These are phyloP conservation scores for Stevia rebaudiana DNA, from an alignment of 140 eudicot genomes.

Conservation along the genomic window DNA sequence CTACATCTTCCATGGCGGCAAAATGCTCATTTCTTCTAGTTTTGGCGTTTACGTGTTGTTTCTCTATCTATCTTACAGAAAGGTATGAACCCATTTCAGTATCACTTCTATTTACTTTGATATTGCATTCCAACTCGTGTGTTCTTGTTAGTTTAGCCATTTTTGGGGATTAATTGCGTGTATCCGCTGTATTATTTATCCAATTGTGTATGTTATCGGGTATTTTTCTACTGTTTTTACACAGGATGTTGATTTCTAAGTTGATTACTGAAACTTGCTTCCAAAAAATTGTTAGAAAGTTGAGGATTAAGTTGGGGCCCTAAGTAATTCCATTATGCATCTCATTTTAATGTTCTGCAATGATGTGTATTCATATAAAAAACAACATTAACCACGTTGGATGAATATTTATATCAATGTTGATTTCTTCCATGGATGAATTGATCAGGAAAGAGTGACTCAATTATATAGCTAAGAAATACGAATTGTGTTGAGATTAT, in stretches of 20 bases:
- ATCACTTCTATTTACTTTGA: background rate
- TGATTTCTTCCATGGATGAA: background rate
- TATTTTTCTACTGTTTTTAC: background rate
- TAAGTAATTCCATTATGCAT: background rate
- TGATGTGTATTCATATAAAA: background rate
- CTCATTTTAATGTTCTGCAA: background rate
- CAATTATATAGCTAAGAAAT: background rate
- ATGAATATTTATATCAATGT: background rate
- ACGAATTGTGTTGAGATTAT: background rate
- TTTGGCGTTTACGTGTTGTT: conserved; percentile 24
- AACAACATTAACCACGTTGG: background rate
- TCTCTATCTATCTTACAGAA: conserved; percentile 27
- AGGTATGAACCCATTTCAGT: conserved; percentile 27
- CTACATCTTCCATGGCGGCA: conserved; percentile 36
- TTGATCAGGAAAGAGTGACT: background rate
- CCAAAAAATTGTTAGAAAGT: background rate
- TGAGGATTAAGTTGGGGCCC: no score
- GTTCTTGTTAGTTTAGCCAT: background rate
- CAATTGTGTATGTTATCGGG: background rate
- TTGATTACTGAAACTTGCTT: background rate
- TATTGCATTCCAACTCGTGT: background rate
- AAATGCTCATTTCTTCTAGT: conserved; percentile 27
- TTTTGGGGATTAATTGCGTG: background rate
- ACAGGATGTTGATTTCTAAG: background rate
- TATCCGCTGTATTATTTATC: background rate